phyloP scores from a whole-genome alignment of 306 rosid genomes.

The Leucaena leucocephala region DNA sequence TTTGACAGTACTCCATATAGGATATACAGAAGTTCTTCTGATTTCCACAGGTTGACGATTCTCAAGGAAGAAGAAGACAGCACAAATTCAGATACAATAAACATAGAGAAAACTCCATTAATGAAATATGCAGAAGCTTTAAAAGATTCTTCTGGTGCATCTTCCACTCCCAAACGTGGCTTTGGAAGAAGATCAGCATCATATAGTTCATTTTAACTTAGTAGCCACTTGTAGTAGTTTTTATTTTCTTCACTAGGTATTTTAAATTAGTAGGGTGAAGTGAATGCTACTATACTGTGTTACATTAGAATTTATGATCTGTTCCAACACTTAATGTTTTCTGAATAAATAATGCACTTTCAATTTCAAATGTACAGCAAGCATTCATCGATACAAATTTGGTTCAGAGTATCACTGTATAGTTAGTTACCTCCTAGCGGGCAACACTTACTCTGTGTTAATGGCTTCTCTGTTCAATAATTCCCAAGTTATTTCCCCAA shows the following conservation, averaged over 20 bases:
- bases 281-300: not conserved
- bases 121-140: constrained; percentile 77
- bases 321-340: constrained; percentile 36
- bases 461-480: not conserved
- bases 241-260: constrained; percentile 24
- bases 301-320: constrained; percentile 33
- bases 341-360: constrained; percentile 8
- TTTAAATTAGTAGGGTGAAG: constrained; percentile 22
- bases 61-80: constrained; percentile 31
- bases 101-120: constrained; percentile 50
- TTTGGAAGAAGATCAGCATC: constrained; percentile 52
- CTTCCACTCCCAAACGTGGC: constrained; percentile 29
- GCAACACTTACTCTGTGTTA: not conserved
- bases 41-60: constrained; percentile 37
- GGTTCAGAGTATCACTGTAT: not conserved
- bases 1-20: constrained; percentile 35
- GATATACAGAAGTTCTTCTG: constrained; percentile 57
- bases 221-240: not conserved
- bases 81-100: constrained; percentile 41
- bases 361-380: not conserved
- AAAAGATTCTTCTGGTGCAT: constrained; percentile 51
- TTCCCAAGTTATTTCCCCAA: not conserved
- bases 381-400: not conserved
- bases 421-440: not conserved
- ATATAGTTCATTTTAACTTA: constrained; percentile 41